Evolutionary conservation across 2,329 filamentous ascomycete species (phyloP).

Genomic region (Westerdykella aurantiaca): DNA sequence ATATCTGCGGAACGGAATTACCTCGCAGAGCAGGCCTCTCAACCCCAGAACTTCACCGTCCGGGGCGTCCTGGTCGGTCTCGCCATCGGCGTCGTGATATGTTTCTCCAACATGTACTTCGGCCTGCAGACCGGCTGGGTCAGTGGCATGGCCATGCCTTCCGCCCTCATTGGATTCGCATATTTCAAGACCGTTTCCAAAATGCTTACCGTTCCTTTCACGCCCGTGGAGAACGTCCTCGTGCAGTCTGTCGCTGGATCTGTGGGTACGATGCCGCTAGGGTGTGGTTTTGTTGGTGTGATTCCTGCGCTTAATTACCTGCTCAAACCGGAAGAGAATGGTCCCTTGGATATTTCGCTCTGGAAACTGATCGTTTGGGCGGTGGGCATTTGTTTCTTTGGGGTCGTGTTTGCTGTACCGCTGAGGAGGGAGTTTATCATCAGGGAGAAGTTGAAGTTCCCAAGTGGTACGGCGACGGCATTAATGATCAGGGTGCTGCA

Average conservation of each 20-base stretch:
- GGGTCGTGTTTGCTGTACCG: conserved; percentile 92
- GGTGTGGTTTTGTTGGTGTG: conserved; percentile 92
- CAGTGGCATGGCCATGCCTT: conserved; percentile 93
- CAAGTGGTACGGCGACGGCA: conserved; percentile 90
- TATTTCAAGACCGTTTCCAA: conserved; percentile 77
- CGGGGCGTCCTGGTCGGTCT: conserved; percentile 76
- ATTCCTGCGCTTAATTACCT: conserved; percentile 89
- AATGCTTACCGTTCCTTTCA: conserved; percentile 74
- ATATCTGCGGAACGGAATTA: conserved; percentile 15
- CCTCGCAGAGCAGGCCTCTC: conserved; percentile 29
- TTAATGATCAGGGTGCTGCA: conserved; percentile 89
- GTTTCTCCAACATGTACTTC: conserved; percentile 97
- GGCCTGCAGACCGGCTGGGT: conserved; percentile 87
- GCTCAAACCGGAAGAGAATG: conserved; percentile 69
- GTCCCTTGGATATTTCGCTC: conserved; percentile 65
- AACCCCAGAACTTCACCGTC: conserved; percentile 70
- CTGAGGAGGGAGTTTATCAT: conserved; percentile 88
- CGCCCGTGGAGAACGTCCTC: conserved; percentile 91
- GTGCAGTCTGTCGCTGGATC: conserved; percentile 93
- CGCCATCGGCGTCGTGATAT: conserved; percentile 81
- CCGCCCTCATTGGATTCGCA: conserved; percentile 87
- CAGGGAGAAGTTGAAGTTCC: conserved; percentile 85
- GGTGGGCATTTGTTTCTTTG: conserved; percentile 89
- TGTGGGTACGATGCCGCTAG: conserved; percentile 94
- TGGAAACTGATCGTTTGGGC: conserved; percentile 85